Base-by-base conservation (phyloP, 208 protist genomes). In the Acanthamoeba healyi region DNA sequence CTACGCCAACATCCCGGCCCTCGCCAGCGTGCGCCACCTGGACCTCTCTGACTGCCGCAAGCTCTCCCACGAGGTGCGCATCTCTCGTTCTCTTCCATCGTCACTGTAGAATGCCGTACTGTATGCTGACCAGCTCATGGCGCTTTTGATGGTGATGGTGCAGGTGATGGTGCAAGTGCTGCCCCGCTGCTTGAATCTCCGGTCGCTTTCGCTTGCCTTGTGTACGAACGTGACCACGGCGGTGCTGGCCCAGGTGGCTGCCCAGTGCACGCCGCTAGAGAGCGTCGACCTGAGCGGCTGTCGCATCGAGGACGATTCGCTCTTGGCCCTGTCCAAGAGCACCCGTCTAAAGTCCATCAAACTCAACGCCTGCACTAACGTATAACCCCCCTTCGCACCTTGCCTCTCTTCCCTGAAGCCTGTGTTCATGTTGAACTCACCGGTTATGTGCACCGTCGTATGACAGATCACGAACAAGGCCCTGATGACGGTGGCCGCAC, bases 1-100 rank as follows among this genome's bases (percentile, higher is more conserved):
- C n/a, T 67, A 67, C 58, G 58, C 58, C 6, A 67, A 5, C n/a
- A 67, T 67, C 6, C n/a, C 58, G 22, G n/a, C 24, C 22, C n/a
- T 9, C 14, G 58, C 58, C 22, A 9, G 14, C 22, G 14, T 67
- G 9, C 72, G 72, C 72, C 36, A 81, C 29, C 72, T 81, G 6
- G 72, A 81, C 38, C 72, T 81, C 26, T 81, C 72, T 19, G 40
- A 81, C 40, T 81, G 72, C 72, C 72, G 72, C 72, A 67, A 67
- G 22, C 58, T 67, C 5, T 67, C 58, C n/a, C 58, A 67, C 22
- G 58, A 67, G 58, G 58, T 67, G n/a, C n/a, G n/a, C n/a, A 32
- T 24, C n/a, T 67, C 15, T 9, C 49, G n/a, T 9, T 67, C 6
- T 24, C 6, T 24, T 24, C n/a, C n/a, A 67, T 9, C n/a, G 9